Evolutionary conservation across 352 stramenopile species (phyloP).

Genomic region (Hyaloperonospora brassicae): DNA sequence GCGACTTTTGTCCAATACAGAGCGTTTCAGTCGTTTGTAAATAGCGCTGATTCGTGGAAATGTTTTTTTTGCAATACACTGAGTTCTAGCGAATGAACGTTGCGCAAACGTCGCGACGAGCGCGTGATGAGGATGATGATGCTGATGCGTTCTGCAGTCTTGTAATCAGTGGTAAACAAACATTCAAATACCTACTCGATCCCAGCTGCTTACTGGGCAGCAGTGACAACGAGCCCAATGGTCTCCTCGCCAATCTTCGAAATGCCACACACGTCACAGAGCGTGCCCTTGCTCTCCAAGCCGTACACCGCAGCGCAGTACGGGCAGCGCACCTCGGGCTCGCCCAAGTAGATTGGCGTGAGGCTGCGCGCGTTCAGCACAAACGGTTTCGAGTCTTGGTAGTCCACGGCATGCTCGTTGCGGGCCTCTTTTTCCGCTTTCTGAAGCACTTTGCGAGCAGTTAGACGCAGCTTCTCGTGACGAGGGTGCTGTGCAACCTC

Average conservation of each 20-base stretch:
- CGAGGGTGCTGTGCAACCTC: slow-evolving; percentile 87
- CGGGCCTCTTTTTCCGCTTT: slow-evolving; percentile 97
- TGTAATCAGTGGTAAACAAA: too few relatives aligned
- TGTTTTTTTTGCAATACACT: too few relatives aligned
- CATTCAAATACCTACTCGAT: too few relatives aligned
- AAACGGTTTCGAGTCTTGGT: slow-evolving; percentile 96
- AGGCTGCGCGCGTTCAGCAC: slow-evolving; percentile 91
- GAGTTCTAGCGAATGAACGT: too few relatives aligned
- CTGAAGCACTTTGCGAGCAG: slow-evolving; percentile 95
- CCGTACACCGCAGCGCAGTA: slow-evolving; percentile 93
- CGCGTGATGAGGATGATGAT: too few relatives aligned
- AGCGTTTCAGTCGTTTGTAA: too few relatives aligned
- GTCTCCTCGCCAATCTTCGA: slow-evolving; percentile 92
- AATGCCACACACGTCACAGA: slow-evolving; percentile 92
- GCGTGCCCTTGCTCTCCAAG: slow-evolving; percentile 74
- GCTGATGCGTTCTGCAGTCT: too few relatives aligned
- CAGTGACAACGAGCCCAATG: slow-evolving; percentile 89
- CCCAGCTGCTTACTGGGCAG: slow-evolving; percentile 28
- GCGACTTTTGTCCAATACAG: too few relatives aligned
- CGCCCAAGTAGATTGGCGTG: slow-evolving; percentile 92
- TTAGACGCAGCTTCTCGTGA: slow-evolving; percentile 93
- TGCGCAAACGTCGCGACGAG: too few relatives aligned
- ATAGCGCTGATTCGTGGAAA: too few relatives aligned
- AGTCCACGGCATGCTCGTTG: slow-evolving; percentile 97
- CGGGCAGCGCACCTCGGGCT: slow-evolving; percentile 88